Percentiles rank a stretch among this genome's conserved stretches.
These are phyloP conservation scores for Chloropicon primus DNA, from an alignment of 139 green algal genomes.

Conservation along the genomic window DNA sequence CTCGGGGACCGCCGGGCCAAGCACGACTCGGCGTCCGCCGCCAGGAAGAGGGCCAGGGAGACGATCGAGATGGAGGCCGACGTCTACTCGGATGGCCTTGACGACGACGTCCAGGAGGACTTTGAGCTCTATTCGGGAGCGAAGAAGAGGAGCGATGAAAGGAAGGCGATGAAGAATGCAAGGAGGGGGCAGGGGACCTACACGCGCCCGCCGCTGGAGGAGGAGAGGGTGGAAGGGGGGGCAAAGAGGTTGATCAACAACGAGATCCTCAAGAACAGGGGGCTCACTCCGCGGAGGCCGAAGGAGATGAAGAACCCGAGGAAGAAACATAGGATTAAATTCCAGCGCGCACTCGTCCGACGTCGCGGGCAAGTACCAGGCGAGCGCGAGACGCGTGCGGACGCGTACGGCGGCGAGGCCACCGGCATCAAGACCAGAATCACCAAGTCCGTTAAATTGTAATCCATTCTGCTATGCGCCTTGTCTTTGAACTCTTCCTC, in stretches of 20 bases:
- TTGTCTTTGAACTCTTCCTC: too few species aligned
- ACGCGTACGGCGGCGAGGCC: constrained; percentile 74
- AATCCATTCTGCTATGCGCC: too few species aligned
- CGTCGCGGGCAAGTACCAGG: constrained; percentile 69
- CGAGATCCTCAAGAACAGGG: constrained; percentile 88
- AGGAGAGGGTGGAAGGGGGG: constrained; percentile 14
- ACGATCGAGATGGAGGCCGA: constrained; percentile 12
- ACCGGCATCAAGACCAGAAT: constrained; percentile 88
- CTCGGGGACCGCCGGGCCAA: constrained; percentile 58
- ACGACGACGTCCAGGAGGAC: constrained; percentile 1
- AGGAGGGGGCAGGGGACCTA: background rate
- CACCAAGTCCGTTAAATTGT: constrained; percentile 29
- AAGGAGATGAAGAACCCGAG: constrained; percentile 92
- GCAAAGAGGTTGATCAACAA: constrained; percentile 38
- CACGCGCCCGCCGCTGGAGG: background rate
- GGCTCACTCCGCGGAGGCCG: constrained; percentile 83
- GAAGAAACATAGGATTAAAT: constrained; percentile 31
- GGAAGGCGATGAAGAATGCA: constrained; percentile 7
- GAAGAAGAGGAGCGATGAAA: background rate
- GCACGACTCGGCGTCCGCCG: constrained; percentile 26
- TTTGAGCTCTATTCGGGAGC: constrained; percentile 9
- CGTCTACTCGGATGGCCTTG: background rate
- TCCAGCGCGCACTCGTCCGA: constrained; percentile 49
- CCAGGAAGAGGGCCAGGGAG: constrained; percentile 27
- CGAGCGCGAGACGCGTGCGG: constrained; percentile 7